Base-by-base conservation (phyloP, 169 alveolate species). In the Eimeria zaria region DNA sequence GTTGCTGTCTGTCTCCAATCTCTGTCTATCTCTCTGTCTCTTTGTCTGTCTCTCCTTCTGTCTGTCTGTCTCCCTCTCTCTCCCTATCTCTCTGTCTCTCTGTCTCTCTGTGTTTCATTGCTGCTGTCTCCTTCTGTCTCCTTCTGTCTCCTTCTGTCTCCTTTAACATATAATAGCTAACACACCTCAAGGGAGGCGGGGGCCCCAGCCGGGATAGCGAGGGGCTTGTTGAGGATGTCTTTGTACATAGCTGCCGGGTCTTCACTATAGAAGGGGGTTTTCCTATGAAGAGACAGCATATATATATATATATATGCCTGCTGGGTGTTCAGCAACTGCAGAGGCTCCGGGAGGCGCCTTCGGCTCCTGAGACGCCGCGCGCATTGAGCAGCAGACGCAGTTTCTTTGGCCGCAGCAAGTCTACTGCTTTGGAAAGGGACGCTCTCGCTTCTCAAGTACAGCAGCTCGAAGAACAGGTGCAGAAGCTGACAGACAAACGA, bases 221-320 rank as follows among this genome's bases (percentile, higher is more conserved):
- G 76, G 16, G 76, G 76, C 16, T 67, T 67, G 16, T 67, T 67
- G 76, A 88, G 67, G 27, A 88, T 88, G n/a, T 88, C 46, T 27
- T 88, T 84, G 67, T 88, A 88, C 95, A 88, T 88, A 58, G 62
- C 85, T 58, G 62, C 81, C 2, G 84, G 85, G 74, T 88, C 62
- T 48, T 88, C 95, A 74, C 67, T 36, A 67, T 88, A 88, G 84
- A 88, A 88, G 44, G 95, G 95, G n/a, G 95, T 88, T 64, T 88
- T 48, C 69, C 95, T 88, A 81, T 30, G 36, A 41, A 80, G 36
- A 51, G 71, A 51, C 58, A 51, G 58, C 6, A 51, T 51, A 51
- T 51, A 51, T 12, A 51, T 51, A 12, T 5, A 33, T 2, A 33
- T 33, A n/a, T 69, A 9, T 85, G 39, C 55, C 41, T 60, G 33